phyloP scores from a whole-genome alignment of 176 grass and related monocot species.

The Aegilops umbellulata region DNA sequence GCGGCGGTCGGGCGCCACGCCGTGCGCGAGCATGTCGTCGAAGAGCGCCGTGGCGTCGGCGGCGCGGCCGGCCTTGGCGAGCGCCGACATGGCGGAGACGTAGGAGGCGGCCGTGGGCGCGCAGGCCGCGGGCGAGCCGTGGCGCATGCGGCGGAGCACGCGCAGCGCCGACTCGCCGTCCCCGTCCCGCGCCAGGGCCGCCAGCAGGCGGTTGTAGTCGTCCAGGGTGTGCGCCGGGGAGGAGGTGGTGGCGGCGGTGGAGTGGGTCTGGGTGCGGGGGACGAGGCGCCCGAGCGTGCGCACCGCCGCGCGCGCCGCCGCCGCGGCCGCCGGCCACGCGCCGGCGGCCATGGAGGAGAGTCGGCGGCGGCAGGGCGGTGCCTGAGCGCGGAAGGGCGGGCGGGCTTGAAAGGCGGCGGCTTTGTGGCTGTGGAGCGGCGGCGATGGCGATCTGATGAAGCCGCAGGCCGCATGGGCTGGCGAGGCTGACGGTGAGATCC shows the following conservation, averaged over 20 bases:
- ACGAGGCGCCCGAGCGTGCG: constrained; percentile 30
- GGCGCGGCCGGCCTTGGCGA: constrained; percentile 46
- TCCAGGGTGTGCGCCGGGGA: constrained; percentile 23
- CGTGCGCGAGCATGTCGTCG: constrained; percentile 74
- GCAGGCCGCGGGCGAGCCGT: constrained; percentile 33
- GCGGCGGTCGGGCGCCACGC: constrained; percentile 45
- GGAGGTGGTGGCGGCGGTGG: not conserved
- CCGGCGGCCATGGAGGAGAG: constrained; percentile 40
- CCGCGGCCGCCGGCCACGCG: constrained; percentile 38
- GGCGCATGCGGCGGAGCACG: constrained; percentile 68
- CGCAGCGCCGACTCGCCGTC: constrained; percentile 51
- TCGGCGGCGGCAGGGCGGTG: not conserved
- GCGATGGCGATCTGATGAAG: not conserved
- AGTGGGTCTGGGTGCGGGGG: constrained; percentile 7
- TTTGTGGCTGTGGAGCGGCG: not conserved
- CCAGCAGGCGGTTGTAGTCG: constrained; percentile 78
- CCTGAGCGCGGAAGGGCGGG: not conserved
- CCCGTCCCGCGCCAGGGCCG: constrained; percentile 45
- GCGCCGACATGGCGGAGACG: constrained; percentile 63
- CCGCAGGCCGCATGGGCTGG: not conserved
- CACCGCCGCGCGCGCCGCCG: constrained; percentile 35
- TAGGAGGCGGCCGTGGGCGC: constrained; percentile 58
- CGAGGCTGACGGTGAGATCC: not conserved
- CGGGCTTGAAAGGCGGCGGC: not conserved
- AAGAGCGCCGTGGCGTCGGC: constrained; percentile 73